Percentiles rank a stretch among this genome's conserved stretches.
Evolutionary conservation across 495 filamentous ascomycete genomes (phyloP).

Genomic region (Penicillium canescens): DNA sequence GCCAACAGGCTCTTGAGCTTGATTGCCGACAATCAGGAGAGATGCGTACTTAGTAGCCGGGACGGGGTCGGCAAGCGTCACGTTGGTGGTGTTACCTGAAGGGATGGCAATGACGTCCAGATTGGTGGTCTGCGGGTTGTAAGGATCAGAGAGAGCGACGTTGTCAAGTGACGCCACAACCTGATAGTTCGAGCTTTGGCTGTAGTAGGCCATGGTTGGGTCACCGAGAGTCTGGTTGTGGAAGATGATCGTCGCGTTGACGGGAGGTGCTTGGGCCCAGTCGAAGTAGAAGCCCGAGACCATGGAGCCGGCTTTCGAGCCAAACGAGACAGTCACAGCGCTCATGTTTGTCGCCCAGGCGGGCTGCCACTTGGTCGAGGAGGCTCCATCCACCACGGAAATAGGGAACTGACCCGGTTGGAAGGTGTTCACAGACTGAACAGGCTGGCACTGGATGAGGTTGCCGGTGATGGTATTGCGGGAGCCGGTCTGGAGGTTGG

Average conservation of each 20-base stretch:
- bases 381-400: slow-evolving; percentile 67
- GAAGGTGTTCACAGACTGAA: slow-evolving; percentile 47
- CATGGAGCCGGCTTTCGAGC: slow-evolving; percentile 38
- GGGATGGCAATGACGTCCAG: slow-evolving; percentile 34
- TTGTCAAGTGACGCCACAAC: slow-evolving; percentile 23
- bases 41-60: slow-evolving; percentile 45
- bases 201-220: slow-evolving; percentile 7
- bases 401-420: slow-evolving; percentile 72
- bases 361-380: slow-evolving; percentile 74
- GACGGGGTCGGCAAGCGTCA: slow-evolving; percentile 36
- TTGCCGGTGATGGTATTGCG: slow-evolving; percentile 56
- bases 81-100: slow-evolving; percentile 46
- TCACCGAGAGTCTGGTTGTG: slow-evolving; percentile 42
- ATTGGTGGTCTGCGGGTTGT: slow-evolving; percentile 14
- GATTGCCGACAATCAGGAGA: slow-evolving; percentile 48
- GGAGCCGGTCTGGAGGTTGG: slow-evolving; percentile 55
- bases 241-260: slow-evolving; percentile 56
- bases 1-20: slow-evolving; percentile 46
- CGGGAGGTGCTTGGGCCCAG: slow-evolving; percentile 64
- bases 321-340: slow-evolving; percentile 51
- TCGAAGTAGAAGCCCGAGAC: slow-evolving; percentile 62
- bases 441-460: slow-evolving; percentile 67
- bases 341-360: slow-evolving; percentile 43
- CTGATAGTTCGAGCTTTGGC: slow-evolving; percentile 8
- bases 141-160: slow-evolving; percentile 40